Base-by-base conservation (phyloP, 225 moss, liverwort and hornwort genomes). In the Physcomitrium patens region DNA sequence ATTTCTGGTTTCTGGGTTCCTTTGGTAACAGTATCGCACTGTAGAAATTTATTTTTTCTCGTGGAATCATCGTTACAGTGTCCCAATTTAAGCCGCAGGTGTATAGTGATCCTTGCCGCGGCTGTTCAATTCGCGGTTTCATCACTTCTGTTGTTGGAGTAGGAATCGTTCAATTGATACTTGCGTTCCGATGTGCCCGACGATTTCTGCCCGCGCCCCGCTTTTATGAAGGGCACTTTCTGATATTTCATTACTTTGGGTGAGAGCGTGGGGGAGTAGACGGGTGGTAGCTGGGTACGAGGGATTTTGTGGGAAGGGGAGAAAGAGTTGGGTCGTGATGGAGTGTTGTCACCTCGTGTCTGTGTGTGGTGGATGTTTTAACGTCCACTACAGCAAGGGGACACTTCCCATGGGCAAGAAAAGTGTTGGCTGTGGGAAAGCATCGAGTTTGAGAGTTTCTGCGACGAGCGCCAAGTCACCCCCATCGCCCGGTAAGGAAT, bases 381-480 rank as follows among this genome's bases (percentile, higher is more conserved):
- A 15, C n/a, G 10, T 77, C 7, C 56, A 43, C 60, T 41, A 19
- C 43, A 24, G 43, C 37, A 71, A 50, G 58, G 68, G 56, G 20
- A 23, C 58, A 41, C 23, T 22, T 12, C 24, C 62, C 7, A 28
- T 60, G 26, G 72, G 16, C 22, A 77, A 26, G 71, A 22, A 19
- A 19, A 22, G 13, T 46, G 1, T 67, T 20, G 51, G 48, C 42
- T 71, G 27, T 42, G n/a, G 70, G 42, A 63, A 18, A 51, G 72
- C 55, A 71, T 47, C 60, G 0, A 60, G 66, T 12, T 22, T 73
- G 52, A 48, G 74, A 57, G 60, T 77, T 18, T 11, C 12, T 20
- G 86, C 82, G 19, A 82, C 79, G 20, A 82, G 37, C 58, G 74
- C 79, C 18, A 7, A 37, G 1, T 73, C 77, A 58, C 79, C 82